Evolutionary conservation across 2,329 filamentous ascomycete species (phyloP).

Genomic region (Cladophialophora exuberans): DNA sequence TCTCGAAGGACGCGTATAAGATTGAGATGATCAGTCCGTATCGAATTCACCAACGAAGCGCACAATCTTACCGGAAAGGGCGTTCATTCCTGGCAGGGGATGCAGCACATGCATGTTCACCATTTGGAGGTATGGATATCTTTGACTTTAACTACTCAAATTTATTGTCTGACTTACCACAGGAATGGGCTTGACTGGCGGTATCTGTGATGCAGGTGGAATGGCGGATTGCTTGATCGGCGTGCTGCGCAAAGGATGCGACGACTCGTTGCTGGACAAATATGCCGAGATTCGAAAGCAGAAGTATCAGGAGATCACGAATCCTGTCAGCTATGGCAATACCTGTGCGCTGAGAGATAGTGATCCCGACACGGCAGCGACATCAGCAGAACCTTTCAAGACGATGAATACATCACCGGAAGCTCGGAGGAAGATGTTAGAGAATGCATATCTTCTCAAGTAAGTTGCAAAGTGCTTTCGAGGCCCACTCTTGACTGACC

Average conservation of each 20-base stretch:
- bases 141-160: not conserved
- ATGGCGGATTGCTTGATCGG: conserved; percentile 61
- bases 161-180: conserved; percentile 40
- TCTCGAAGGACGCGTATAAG: conserved; percentile 52
- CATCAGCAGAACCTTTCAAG: conserved; percentile 12
- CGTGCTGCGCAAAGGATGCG: conserved; percentile 42
- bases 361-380: conserved; percentile 13
- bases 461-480: not conserved
- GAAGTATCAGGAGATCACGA: conserved; percentile 44
- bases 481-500: not conserved
- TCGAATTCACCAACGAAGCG: conserved; percentile 64
- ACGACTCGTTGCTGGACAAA: conserved; percentile 47
- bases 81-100: conserved; percentile 62
- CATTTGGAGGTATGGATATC: conserved; percentile 51
- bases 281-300: conserved; percentile 45
- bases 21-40: conserved; percentile 63
- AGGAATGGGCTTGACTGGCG: conserved; percentile 66
- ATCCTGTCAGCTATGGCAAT: conserved; percentile 37
- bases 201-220: conserved; percentile 65
- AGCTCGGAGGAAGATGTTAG: conserved; percentile 14
- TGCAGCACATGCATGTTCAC: conserved; percentile 58
- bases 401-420: conserved; percentile 17
- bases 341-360: conserved; percentile 18
- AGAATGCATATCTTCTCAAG: conserved; percentile 16
- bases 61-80: conserved; percentile 60